Evolutionary conservation across 2,329 filamentous ascomycete species (phyloP).

Genomic region (Trichoderma citrinoviride): DNA sequence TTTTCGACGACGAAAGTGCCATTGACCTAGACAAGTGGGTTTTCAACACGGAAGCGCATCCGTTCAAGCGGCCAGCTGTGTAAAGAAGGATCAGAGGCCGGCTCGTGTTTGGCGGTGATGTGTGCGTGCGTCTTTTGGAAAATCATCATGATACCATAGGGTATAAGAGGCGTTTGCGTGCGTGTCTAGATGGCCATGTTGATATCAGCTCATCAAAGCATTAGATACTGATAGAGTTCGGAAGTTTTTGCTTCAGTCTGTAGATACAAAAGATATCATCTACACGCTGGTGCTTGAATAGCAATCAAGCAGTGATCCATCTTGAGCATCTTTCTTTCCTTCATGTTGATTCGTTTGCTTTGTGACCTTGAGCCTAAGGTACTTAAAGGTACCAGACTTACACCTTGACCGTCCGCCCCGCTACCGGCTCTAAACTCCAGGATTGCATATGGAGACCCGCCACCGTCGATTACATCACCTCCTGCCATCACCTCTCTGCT

Average conservation of each 20-base stretch:
- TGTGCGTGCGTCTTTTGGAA: neutral
- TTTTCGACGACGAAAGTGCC: conserved; percentile 62
- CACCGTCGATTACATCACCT: conserved; percentile 33
- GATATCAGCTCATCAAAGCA: no score
- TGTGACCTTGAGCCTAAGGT: no score
- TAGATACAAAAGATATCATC: no score
- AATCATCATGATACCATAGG: no score
- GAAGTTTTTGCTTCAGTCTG: no score
- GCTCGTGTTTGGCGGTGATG: neutral
- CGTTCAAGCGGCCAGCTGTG: conserved; percentile 37
- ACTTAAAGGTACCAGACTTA: neutral
- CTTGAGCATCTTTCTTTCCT: no score
- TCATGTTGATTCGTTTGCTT: neutral
- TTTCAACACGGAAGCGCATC: conserved; percentile 58
- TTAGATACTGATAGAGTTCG: no score
- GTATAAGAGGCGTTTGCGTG: no score
- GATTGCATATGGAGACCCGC: conserved; percentile 24
- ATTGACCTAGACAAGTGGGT: conserved; percentile 71
- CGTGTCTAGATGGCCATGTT: no score
- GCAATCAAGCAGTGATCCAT: no score
- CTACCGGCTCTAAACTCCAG: conserved; percentile 16
- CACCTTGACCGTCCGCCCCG: conserved; percentile 8
- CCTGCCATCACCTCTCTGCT: conserved; percentile 15
- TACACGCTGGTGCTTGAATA: no score
- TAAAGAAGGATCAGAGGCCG: neutral